Conservation (phyloP, 352 stramenopile genomes). For the Phytophthora rubi region DNA sequence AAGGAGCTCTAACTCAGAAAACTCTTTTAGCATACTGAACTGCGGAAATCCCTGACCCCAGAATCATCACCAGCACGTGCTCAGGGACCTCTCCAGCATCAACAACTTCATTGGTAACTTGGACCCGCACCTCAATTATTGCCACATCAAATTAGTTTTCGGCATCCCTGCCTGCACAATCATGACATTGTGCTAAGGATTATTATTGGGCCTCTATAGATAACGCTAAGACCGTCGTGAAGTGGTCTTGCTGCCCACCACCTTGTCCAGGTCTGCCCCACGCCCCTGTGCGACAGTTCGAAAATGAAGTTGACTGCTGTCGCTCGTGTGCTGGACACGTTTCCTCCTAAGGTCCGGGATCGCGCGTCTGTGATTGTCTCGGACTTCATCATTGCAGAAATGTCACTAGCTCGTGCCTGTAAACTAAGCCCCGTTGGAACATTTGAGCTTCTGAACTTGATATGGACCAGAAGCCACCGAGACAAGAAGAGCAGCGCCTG, state of each 20-base stretch:
- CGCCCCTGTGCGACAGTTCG: background rate
- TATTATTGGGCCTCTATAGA: background rate
- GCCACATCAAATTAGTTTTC: too few relatives aligned
- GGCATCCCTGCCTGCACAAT: too few relatives aligned
- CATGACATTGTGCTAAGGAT: too few relatives aligned
- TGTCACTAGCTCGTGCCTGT: constrained; percentile 1
- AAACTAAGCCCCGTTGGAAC: constrained; percentile 6
- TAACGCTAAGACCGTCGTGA: background rate
- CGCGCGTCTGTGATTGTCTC: constrained; percentile 2
- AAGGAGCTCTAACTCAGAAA: too few relatives aligned
- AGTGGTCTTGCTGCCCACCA: background rate
- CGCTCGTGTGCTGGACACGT: background rate
- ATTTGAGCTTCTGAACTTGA: constrained; percentile 3
- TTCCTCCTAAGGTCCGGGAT: background rate
- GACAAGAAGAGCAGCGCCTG: background rate
- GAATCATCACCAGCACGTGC: too few relatives aligned
- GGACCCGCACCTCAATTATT: too few relatives aligned
- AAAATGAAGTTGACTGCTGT: constrained; percentile 2
- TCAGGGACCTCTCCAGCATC: too few relatives aligned
- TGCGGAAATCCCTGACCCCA: too few relatives aligned
- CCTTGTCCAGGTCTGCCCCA: background rate
- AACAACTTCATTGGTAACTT: too few relatives aligned
- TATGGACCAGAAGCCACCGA: constrained; percentile 6
- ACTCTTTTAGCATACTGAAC: too few relatives aligned
- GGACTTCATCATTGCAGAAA: constrained; percentile 13